phyloP scores from a whole-genome alignment of 2,329 filamentous ascomycete genomes.

The Apiospora rasikravindrae region DNA sequence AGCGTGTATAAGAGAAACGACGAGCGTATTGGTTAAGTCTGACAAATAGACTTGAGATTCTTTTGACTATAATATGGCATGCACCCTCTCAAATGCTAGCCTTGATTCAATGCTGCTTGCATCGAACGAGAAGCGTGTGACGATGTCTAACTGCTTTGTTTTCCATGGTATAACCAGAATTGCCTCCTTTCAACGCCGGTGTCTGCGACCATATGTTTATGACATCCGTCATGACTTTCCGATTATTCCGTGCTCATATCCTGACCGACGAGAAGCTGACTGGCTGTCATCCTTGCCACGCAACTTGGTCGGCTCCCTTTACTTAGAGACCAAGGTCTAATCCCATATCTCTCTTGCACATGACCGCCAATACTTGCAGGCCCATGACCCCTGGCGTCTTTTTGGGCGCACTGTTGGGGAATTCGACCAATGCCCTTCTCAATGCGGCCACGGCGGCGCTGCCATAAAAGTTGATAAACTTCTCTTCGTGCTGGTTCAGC shows the following conservation, averaged over 20 bases:
- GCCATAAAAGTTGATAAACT: constrained; percentile 83
- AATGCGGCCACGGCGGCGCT: constrained; percentile 75
- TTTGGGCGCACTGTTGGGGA: constrained; percentile 62
- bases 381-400: constrained; percentile 56
- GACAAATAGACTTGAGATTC: background rate
- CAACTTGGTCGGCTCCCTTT: background rate
- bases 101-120: background rate
- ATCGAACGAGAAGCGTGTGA: background rate
- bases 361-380: constrained; percentile 58
- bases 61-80: background rate
- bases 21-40: background rate
- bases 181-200: background rate
- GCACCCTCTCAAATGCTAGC: background rate
- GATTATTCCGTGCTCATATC: background rate
- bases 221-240: background rate
- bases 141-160: background rate
- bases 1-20: background rate
- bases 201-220: background rate
- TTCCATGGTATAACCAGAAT: background rate
- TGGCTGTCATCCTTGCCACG: background rate
- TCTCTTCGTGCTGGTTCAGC: constrained; percentile 73
- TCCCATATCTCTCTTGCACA: constrained; percentile 57
- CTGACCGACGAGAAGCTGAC: background rate
- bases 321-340: constrained; percentile 43
- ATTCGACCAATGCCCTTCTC: constrained; percentile 72